Evolutionary conservation across 768 basidiomycete species (phyloP).

Genomic region (Agrocybe chaxingu): DNA sequence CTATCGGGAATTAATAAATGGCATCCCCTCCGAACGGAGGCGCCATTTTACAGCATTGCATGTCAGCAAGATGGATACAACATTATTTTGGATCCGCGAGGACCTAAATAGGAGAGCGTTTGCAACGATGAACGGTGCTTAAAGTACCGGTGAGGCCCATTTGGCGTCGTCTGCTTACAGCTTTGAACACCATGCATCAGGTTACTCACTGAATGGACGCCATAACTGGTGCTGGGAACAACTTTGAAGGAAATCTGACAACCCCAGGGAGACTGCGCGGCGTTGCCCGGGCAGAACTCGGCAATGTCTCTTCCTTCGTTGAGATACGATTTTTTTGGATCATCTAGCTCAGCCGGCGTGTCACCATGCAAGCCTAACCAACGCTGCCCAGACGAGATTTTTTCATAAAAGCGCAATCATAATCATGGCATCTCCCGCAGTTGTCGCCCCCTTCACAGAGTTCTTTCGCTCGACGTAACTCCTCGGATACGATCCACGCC

Average conservation of each 20-base stretch:
- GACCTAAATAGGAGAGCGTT: background rate
- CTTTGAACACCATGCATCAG: constrained; percentile 6
- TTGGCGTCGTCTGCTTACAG: background rate
- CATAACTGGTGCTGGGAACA: constrained; percentile 2
- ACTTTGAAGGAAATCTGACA: constrained; percentile 10
- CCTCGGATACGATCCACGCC: constrained; percentile 23
- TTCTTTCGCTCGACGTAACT: constrained; percentile 22
- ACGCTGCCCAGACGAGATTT: constrained; percentile 14
- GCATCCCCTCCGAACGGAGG: constrained; percentile 11
- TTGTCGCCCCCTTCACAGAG: constrained; percentile 18
- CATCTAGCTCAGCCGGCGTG: constrained; percentile 23
- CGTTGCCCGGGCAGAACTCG: background rate
- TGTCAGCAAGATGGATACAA: constrained; percentile 8
- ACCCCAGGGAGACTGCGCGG: constrained; percentile 4
- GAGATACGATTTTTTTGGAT: constrained; percentile 25
- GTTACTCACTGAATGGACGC: constrained; percentile 4
- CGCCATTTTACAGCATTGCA: constrained; percentile 13
- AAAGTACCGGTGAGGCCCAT: background rate
- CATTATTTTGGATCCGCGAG: constrained; percentile 16
- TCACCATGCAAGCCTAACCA: constrained; percentile 16
- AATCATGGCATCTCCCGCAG: constrained; percentile 29
- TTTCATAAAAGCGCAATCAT: constrained; percentile 23
- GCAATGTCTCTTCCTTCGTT: constrained; percentile 11
- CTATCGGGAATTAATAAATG: constrained; percentile 24
- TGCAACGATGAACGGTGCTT: background rate